phyloP scores from a whole-genome alignment of 2,329 filamentous ascomycete genomes.

The Colletotrichum orchidophilum region DNA sequence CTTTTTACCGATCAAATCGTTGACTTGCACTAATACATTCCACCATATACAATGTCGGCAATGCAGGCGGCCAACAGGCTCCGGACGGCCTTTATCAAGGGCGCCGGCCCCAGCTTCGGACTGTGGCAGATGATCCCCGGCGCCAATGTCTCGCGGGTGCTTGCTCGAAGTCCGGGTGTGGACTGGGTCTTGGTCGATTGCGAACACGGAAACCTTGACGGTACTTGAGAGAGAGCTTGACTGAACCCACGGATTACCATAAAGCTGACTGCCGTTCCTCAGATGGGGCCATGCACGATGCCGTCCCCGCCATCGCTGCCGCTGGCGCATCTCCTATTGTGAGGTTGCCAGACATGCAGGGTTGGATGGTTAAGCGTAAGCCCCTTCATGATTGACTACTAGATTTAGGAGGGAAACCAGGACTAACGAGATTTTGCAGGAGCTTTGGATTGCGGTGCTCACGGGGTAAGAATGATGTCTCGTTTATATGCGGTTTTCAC shows the following conservation, averaged over 20 bases:
- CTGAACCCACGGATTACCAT: background rate
- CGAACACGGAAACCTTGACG: slow-evolving; percentile 63
- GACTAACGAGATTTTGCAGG: slow-evolving; percentile 44
- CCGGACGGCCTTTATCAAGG: slow-evolving; percentile 58
- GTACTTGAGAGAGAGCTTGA: slow-evolving; percentile 51
- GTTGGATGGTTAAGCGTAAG: slow-evolving; percentile 66
- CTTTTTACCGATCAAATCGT: background rate
- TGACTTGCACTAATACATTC: too few species aligned
- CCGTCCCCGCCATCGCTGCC: slow-evolving; percentile 60
- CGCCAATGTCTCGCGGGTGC: slow-evolving; percentile 64
- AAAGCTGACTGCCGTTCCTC: background rate
- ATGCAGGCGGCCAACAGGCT: slow-evolving; percentile 60
- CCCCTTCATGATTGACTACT: background rate
- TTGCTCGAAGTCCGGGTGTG: slow-evolving; percentile 68
- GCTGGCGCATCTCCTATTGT: slow-evolving; percentile 54
- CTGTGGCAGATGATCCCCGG: slow-evolving; percentile 73
- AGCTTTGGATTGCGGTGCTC: slow-evolving; percentile 66
- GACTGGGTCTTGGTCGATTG: slow-evolving; percentile 73
- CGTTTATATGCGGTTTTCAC: background rate
- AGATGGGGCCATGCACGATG: slow-evolving; percentile 63
- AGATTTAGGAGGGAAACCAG: background rate
- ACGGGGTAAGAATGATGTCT: slow-evolving; percentile 53
- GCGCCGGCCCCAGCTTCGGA: slow-evolving; percentile 60
- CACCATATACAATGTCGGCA: slow-evolving; percentile 26
- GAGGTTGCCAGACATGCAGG: slow-evolving; percentile 65